Base-by-base conservation (phyloP, 2,329 filamentous ascomycete genomes). In the Triangularia verruculosa region DNA sequence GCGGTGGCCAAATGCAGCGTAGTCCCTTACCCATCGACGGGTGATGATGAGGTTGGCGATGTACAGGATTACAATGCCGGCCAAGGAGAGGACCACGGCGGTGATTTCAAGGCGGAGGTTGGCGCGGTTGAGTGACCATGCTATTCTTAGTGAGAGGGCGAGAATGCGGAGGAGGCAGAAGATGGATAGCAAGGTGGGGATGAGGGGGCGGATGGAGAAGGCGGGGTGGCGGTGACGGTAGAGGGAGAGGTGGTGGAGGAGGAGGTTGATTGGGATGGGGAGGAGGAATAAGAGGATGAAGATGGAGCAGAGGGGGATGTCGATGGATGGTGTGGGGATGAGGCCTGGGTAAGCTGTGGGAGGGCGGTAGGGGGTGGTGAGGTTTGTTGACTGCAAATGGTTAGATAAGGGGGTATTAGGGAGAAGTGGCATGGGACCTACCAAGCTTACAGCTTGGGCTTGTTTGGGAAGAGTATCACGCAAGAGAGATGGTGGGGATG, bases 31-130 rank as follows among this genome's bases (percentile, higher is more conserved):
- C 15, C 89, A 80, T 8, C 88, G 83, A 66, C 88, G 85, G 0
- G 83, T 75, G 70, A 87, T 87, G 61, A 89, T 75, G 8, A 89
- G 73, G 71, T 90, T 89, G 72, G 88, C 75, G 66, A 89, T 77
- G 71, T 86, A 89, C 1, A 90, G 73, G 1, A 89, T 72, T 15
- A 89, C 70, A 0, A 88, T 80, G 11, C 86, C 87, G 0, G 85
- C 83, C 3, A 80, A 79, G 57, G 87, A 80, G 65, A 89, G 84
- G 66, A 88, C 79, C 43, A 80, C 77, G 0, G 85, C 81, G 4
- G 82, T 78, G 30, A 75, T 71, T 24, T 71, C 69, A 5, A 74
- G 43, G 24, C 63, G 30, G 5, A 58, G 24, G 47, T 66, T 57
- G 5, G 30, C 39, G 0, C 65, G 67, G 25, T 69, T 51, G 22